Conservation (phyloP, 257 asterid species). For the Echites panduratus region DNA sequence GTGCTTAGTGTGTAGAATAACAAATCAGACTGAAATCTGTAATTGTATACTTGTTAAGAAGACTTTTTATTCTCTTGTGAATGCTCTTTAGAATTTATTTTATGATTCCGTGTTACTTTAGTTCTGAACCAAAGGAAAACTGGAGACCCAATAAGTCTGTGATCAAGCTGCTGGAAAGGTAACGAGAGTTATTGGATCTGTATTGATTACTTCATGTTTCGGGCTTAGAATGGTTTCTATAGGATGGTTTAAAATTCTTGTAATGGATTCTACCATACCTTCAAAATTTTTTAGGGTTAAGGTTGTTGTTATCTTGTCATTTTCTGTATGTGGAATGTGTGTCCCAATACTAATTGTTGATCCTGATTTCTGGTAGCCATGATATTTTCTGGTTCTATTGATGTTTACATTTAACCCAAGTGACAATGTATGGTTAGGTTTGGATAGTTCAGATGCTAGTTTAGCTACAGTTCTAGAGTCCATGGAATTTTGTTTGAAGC, state of each 20-base stretch:
- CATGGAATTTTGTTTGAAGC: conserved; percentile 91
- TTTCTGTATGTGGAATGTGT: not conserved
- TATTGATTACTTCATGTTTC: not conserved
- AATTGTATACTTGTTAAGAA: not conserved
- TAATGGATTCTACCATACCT: not conserved
- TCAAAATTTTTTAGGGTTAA: not conserved
- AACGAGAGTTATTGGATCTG: not conserved
- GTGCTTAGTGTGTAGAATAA: not conserved
- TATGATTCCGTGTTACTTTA: not conserved
- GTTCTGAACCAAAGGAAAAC: not conserved
- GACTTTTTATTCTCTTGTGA: not conserved
- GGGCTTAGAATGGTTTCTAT: not conserved
- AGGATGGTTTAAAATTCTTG: too few relatives aligned
- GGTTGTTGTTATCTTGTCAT: not conserved
- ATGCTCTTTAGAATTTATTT: not conserved
- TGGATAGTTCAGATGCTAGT: conserved; percentile 81
- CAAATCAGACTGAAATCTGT: not conserved
- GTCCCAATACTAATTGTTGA: not conserved
- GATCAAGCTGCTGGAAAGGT: not conserved
- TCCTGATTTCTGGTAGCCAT: not conserved
- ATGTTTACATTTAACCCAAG: not conserved
- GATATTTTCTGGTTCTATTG: conserved; percentile 3
- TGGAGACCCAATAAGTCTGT: not conserved
- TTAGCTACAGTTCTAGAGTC: conserved; percentile 89
- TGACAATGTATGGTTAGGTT: conserved; percentile 37